Conservation (phyloP, 1,284 basidiomycete genomes). For the Anthracocystis walkeri region DNA sequence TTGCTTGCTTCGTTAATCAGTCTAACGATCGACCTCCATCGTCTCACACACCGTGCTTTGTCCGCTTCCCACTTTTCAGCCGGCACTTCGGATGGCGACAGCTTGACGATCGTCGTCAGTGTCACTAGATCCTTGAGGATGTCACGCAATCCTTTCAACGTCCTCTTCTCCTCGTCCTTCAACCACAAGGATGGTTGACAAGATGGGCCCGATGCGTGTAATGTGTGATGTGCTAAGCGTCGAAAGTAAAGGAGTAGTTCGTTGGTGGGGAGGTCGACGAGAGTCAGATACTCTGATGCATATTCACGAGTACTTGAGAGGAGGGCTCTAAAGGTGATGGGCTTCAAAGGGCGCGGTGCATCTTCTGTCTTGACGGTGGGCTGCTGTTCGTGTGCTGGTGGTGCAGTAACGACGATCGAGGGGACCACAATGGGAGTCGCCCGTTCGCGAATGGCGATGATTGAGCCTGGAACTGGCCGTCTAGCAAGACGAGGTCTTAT, state of each 20-base stretch:
- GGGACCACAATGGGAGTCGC: not conserved
- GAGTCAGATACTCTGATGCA: not conserved
- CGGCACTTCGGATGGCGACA: not conserved
- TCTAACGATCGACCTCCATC: not conserved
- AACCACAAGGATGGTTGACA: not conserved
- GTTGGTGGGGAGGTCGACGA: not conserved
- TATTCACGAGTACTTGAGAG: not conserved
- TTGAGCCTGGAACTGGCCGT: not conserved
- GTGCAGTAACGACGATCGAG: constrained; percentile 15
- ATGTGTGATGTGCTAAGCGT: not conserved
- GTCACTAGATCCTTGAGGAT: constrained; percentile 13
- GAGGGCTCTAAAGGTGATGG: not conserved
- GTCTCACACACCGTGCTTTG: not conserved
- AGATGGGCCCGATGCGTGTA: not conserved
- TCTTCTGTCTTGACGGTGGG: not conserved
- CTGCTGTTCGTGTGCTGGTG: not conserved
- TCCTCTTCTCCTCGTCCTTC: not conserved
- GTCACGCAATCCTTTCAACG: constrained; percentile 6
- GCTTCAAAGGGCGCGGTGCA: not conserved
- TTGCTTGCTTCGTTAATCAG: not conserved
- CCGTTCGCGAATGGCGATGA: not conserved
- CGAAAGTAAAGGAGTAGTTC: not conserved
- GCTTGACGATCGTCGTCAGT: constrained; percentile 11
- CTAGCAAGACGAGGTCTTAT: not conserved
- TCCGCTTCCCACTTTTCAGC: not conserved